phyloP scores from a whole-genome alignment of 371 early-diverging fungal species.

The Rhizomucor pusillus region DNA sequence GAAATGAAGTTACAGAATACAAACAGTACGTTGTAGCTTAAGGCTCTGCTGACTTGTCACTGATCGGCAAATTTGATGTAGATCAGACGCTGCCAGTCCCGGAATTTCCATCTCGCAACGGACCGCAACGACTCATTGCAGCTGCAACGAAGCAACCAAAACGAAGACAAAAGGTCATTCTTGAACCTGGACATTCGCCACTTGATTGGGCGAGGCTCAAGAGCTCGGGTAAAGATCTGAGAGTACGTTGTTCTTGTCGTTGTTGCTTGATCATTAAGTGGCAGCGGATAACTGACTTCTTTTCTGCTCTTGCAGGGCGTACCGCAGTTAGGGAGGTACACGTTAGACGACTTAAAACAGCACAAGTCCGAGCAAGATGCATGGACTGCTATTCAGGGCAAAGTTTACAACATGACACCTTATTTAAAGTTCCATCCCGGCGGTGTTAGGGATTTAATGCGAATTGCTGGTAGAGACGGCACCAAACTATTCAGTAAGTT shows the following conservation, averaged over 20 bases:
- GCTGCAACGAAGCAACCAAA: conserved; percentile 50
- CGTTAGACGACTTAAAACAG: conserved; percentile 72
- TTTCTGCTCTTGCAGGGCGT: conserved; percentile 48
- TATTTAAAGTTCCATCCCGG: conserved; percentile 98
- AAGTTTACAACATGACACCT: conserved; percentile 93
- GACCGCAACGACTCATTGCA: conserved; percentile 49
- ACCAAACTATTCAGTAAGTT: conserved; percentile 85
- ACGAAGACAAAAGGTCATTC: conserved; percentile 72
- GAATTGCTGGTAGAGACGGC: conserved; percentile 93
- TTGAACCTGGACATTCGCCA: conserved; percentile 89
- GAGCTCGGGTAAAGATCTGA: conserved; percentile 72
- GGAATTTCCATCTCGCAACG: conserved; percentile 46
- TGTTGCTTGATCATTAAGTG: not conserved
- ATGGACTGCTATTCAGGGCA: conserved; percentile 93
- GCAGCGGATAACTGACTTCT: not conserved
- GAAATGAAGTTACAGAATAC: no score
- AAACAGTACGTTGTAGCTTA: no score
- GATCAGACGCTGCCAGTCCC: conserved; percentile 37
- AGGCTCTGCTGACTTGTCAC: no score
- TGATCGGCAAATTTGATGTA: no score
- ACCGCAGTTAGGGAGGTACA: conserved; percentile 53
- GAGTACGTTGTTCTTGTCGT: conserved; percentile 40
- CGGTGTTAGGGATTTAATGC: conserved; percentile 80
- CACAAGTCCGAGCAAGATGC: conserved; percentile 83
- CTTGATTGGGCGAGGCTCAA: conserved; percentile 92